Evolutionary conservation across 2,329 filamentous ascomycete genomes (phyloP), one percentile per base, ranked within the genome.

Genomic region (Fusarium sp.): DNA sequence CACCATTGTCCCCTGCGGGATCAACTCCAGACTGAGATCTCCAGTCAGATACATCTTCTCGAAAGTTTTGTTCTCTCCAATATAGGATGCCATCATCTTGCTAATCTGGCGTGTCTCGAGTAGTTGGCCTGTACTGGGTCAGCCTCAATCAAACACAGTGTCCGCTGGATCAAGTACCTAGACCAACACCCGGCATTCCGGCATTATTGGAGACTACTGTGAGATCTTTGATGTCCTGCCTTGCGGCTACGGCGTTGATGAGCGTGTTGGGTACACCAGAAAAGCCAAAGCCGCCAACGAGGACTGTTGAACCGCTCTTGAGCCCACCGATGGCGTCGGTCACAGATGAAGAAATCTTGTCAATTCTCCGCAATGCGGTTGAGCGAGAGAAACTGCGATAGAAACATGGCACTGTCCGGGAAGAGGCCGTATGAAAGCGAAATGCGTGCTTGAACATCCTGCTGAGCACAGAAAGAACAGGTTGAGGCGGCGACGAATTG

Each of bases 191-290:
- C 74, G 95, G 94, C 20, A 95, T 93, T 64, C 95, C 95, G 29
- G 95, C 95, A 81, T 98, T 98, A 86, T 98, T 98, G 52, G 94
- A 97, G 58, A 97, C 95, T 18, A 94, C 95, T 1, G 94, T 97
- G 16, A 98, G 83, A 34, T 92, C 93, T 2, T 83, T 92, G 79
- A 96, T 91, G 20, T 92, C 89, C 24, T 91, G 87, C 74, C 89
- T 92, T 14, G 87, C 87, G 67, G 90, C 85, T 24, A 95, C 88
- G 72, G 89, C 92, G 71, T 92, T 87, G 77, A 96, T 95, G 31
- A 95, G 87, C 0, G 93, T 94, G 81, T 95, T 93, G n/a, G 92
- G 92, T 22, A 94, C 93, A 75, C 94, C 94, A 76, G 91, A 95
- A 56, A 96, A 90, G 67, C 94, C 94, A 78, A 96, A 96, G 5